Evolutionary conservation across 1,139 yeast species (phyloP).

Genomic region (Suhomyces panamericanus): DNA sequence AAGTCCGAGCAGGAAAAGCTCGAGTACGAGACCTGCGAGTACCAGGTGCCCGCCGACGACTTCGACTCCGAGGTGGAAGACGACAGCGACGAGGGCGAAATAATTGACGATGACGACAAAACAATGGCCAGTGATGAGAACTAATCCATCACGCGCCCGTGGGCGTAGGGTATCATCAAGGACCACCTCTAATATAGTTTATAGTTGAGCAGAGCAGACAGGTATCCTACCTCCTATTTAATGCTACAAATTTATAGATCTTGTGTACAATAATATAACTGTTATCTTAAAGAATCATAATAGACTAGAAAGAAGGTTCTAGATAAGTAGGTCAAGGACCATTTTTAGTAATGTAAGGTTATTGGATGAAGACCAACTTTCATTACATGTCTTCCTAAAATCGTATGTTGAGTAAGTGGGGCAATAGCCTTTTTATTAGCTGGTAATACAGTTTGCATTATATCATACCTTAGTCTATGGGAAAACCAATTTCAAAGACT

Average conservation of each 20-base stretch:
- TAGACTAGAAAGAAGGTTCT: no score
- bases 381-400: no score
- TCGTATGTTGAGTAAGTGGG: no score
- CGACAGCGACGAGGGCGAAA: conserved; percentile 30
- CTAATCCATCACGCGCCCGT: neutral
- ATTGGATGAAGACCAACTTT: no score
- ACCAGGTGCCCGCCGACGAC: conserved; percentile 43
- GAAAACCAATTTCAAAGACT: no score
- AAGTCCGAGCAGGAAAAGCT: conserved; percentile 53
- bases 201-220: conserved; percentile 1
- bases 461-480: no score
- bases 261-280: conserved; percentile 6
- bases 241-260: conserved; percentile 10
- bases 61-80: conserved; percentile 21
- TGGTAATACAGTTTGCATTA: no score
- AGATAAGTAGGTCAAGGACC: no score
- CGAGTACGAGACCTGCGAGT: conserved; percentile 66
- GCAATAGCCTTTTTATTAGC: no score
- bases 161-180: conserved; percentile 2
- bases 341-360: no score
- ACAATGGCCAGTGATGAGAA: conserved; percentile 48
- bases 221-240: conserved; percentile 2
- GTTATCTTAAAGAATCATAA: neutral
- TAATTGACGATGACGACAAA: conserved; percentile 37
- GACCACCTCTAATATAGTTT: conserved; percentile 8